Conservation (phyloP, 768 basidiomycete species). For the Mycena metata region DNA sequence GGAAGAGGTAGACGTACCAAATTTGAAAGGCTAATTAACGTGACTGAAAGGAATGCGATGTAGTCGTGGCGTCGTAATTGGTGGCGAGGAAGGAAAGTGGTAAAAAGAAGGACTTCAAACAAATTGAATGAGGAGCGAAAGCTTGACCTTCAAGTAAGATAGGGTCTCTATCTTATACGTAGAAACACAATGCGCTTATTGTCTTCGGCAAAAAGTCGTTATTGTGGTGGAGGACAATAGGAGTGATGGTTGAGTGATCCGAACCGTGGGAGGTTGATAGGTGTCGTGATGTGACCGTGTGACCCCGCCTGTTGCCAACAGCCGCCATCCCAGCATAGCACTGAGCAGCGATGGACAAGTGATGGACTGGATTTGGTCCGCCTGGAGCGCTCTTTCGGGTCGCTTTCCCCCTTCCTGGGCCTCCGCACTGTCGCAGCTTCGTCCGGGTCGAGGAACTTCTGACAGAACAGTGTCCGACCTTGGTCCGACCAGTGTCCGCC, state of each 20-base stretch:
- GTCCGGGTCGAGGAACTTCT: too few relatives aligned
- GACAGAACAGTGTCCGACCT: too few relatives aligned
- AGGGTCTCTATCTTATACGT: neutral
- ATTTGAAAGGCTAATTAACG: neutral
- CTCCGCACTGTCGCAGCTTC: too few relatives aligned
- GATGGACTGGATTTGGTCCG: too few relatives aligned
- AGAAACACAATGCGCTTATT: constrained; percentile 1
- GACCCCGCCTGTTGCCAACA: too few relatives aligned
- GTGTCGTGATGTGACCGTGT: neutral
- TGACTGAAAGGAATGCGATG: neutral
- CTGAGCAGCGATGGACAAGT: too few relatives aligned
- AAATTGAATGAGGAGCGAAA: constrained; percentile 3
- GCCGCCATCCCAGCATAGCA: too few relatives aligned
- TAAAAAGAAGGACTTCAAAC: neutral
- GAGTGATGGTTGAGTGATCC: neutral
- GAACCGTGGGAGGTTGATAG: constrained; percentile 1
- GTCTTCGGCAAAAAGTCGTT: neutral
- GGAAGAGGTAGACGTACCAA: neutral
- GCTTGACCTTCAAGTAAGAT: neutral
- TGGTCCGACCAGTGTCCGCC: too few relatives aligned
- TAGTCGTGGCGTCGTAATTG: constrained; percentile 8
- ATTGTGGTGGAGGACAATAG: constrained; percentile 9
- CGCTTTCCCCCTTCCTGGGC: too few relatives aligned
- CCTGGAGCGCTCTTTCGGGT: too few relatives aligned
- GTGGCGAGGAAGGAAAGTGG: neutral